Evolutionary conservation across 257 asterid species (phyloP).

Genomic region (Jacaranda mimosifolia): DNA sequence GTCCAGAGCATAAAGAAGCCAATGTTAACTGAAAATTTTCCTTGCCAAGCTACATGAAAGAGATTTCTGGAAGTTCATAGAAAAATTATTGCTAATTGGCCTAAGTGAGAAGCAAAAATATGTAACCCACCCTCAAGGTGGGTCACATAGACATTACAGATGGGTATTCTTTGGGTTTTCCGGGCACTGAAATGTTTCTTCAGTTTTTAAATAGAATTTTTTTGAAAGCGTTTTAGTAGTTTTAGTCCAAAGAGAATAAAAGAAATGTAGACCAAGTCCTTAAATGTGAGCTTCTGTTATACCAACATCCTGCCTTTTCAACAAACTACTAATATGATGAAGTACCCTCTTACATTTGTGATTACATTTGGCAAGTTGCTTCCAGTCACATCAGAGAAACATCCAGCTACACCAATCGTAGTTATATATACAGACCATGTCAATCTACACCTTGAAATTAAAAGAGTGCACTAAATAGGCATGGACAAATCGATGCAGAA

Average conservation of each 20-base stretch:
- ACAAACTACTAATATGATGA: not conserved
- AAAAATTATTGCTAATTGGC: too few species aligned
- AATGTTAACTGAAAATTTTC: too few species aligned
- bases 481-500: not conserved
- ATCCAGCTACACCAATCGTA: not conserved
- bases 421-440: not conserved
- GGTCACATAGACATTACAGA: not conserved
- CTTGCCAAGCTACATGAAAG: too few species aligned
- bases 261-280: not conserved
- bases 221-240: not conserved
- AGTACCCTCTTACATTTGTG: not conserved
- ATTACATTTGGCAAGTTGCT: not conserved
- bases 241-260: not conserved
- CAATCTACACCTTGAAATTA: not conserved
- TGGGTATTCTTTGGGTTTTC: too few species aligned
- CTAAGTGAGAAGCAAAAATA: too few species aligned
- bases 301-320: not conserved
- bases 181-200: not conserved
- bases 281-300: not conserved
- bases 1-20: slow-evolving; percentile 1
- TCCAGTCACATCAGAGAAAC: not conserved
- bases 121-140: not conserved
- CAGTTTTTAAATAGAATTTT: not conserved
- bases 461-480: not conserved
- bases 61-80: too few species aligned